These are phyloP conservation scores for Dictyostelium capitatum DNA, from an alignment of 78 protist genomes.

Conservation along the genomic window DNA sequence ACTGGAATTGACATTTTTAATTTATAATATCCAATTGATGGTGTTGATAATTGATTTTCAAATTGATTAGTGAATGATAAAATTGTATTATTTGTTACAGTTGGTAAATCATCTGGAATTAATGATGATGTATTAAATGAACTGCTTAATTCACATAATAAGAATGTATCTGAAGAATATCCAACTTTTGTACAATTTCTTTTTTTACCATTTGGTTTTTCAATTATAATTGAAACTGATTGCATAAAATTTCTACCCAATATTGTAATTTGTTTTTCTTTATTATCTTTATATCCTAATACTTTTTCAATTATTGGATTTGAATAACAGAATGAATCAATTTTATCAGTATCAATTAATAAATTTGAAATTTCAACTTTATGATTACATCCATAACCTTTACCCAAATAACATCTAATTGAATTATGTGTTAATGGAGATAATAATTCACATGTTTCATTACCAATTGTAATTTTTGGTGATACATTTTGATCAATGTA, in stretches of 20 bases:
- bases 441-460: not conserved
- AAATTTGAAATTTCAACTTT: not conserved
- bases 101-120: too few relatives aligned
- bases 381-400: not conserved
- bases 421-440: not conserved
- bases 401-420: not conserved
- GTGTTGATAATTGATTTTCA: not conserved
- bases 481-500: not conserved
- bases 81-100: not conserved
- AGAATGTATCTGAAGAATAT: not conserved
- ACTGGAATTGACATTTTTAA: not conserved
- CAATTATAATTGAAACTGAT: not conserved
- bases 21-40: not conserved
- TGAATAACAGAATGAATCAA: not conserved
- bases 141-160: not conserved
- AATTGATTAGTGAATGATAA: not conserved
- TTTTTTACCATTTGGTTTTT: conserved; percentile 5
- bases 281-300: not conserved
- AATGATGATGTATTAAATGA: not conserved
- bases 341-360: not conserved
- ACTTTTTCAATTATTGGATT: conserved; percentile 7
- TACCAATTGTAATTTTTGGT: not conserved
- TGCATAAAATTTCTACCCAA: not conserved
- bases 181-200: not conserved
- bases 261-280: not conserved